Evolutionary conservation across 1,139 yeast species (phyloP).

Genomic region (Magnusiomyces suaveolens): DNA sequence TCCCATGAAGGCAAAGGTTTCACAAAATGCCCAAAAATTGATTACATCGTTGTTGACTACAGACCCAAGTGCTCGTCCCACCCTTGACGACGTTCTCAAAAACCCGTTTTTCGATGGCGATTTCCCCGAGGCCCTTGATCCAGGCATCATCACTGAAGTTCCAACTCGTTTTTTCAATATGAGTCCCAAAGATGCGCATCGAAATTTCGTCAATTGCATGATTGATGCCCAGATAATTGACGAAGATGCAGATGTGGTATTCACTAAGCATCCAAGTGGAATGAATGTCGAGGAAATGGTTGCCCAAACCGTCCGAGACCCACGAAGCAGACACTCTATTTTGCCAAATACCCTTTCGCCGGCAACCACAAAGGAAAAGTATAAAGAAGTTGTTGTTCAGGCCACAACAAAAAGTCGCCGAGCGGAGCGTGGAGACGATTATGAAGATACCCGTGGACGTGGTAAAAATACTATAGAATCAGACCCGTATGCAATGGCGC

Average conservation of each 20-base stretch:
- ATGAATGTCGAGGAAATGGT: not conserved
- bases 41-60: conserved; percentile 64
- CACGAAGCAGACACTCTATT: not conserved
- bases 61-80: conserved; percentile 74
- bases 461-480: not conserved
- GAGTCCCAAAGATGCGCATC: conserved; percentile 52
- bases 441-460: not conserved
- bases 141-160: conserved; percentile 49
- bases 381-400: conserved; percentile 45
- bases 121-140: conserved; percentile 58
- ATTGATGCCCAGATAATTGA: not conserved
- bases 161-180: conserved; percentile 46
- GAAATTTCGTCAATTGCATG: conserved; percentile 46
- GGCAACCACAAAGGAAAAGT: conserved; percentile 79
- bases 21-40: conserved; percentile 61
- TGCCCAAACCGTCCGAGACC: not conserved
- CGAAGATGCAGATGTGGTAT: not conserved
- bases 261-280: not conserved
- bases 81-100: conserved; percentile 65
- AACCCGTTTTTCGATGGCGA: conserved; percentile 68
- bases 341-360: conserved; percentile 82
- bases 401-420: not conserved
- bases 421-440: not conserved
- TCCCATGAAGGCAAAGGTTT: conserved; percentile 64
- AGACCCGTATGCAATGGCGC: not conserved